Percentiles rank a stretch among this genome's conserved stretches.
Evolutionary conservation across 2,329 filamentous ascomycete species (phyloP).

Genomic region (Trichoderma asperellum): DNA sequence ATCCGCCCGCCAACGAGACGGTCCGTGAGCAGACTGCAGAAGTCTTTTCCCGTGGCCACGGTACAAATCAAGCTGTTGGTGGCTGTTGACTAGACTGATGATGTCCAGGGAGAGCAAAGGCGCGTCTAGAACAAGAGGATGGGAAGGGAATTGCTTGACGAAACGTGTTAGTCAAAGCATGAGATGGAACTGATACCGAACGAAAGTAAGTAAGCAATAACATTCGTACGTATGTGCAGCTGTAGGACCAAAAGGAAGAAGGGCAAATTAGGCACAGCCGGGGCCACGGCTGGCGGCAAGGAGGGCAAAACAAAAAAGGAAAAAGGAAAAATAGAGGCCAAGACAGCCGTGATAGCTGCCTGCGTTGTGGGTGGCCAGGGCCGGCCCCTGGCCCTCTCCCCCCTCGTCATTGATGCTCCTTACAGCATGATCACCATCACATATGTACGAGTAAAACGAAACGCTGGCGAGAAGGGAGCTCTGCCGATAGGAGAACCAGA

Average conservation of each 20-base stretch:
- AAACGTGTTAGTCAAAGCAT: conserved; percentile 15
- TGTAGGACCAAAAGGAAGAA: conserved; percentile 4
- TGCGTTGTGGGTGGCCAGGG: conserved; percentile 12
- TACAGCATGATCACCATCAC: conserved; percentile 29
- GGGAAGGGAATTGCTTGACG: neutral
- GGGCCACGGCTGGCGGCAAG: conserved; percentile 8
- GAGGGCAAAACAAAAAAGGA: neutral
- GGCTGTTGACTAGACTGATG: neutral
- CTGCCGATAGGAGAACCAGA: conserved; percentile 28
- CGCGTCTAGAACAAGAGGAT: neutral
- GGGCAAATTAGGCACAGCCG: neutral
- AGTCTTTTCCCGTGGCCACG: conserved; percentile 15
- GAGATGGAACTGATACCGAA: neutral
- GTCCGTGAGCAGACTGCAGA: conserved; percentile 26
- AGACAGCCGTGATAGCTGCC: neutral
- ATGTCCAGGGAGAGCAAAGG: neutral
- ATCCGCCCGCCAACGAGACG: conserved; percentile 22
- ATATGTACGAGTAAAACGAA: conserved; percentile 20
- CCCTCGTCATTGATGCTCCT: conserved; percentile 18
- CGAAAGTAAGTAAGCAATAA: neutral
- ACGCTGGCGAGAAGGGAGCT: conserved; percentile 23
- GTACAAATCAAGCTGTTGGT: conserved; percentile 17
- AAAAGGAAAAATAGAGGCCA: neutral
- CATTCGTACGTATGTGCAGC: neutral
- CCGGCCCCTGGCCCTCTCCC: neutral